Evolutionary conservation across 768 basidiomycete species (phyloP), one percentile per base, ranked within the genome.

Genomic region (Imleria badia): DNA sequence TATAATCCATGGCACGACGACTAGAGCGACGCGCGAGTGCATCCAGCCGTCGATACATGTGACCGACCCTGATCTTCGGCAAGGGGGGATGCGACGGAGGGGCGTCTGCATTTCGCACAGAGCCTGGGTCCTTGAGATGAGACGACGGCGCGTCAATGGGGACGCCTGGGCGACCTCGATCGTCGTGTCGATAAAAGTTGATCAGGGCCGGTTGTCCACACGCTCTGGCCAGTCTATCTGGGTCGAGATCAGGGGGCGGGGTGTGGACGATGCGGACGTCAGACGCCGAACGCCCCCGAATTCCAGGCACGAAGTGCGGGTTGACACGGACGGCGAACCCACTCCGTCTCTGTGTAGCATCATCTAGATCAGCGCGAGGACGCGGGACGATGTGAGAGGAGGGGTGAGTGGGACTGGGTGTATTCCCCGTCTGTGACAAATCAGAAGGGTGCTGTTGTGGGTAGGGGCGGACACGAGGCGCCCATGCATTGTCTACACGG

Each of bases 171-270:
- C 52, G 48, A 45, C n/a, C 26, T 19, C 38, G 53, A 48, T 56
- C 56, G 13, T 62, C 39, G 1, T 34, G 44, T 14, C 33, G 55
- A 56, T 67, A 51, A 43, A 51, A 14, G 19, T 45, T 10, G 9
- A 26, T n/a, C 10, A 42, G 38, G n/a, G 55, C 19, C 1, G 59
- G 41, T 26, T 68, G 64, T 13, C 68, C 66, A 17, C 68, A 70
- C 8, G 70, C 70, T 44, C 68, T 59, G 8, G 63, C 70, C 14
- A 70, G 43, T 52, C 67, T 60, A 35, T 70, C 68, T 5, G 57
- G 54, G 36, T 69, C 68, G 48, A 70, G 59, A 46, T 72, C 68
- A 50, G 61, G 61, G 26, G 63, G 60, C 10, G 67, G 60, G 22
- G 64, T 60, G 19, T 58, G 52, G 11, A 42, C 39, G 43, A 63